Evolutionary conservation across 2,329 filamentous ascomycete genomes (phyloP).

Genomic region (Claviceps monticola): DNA sequence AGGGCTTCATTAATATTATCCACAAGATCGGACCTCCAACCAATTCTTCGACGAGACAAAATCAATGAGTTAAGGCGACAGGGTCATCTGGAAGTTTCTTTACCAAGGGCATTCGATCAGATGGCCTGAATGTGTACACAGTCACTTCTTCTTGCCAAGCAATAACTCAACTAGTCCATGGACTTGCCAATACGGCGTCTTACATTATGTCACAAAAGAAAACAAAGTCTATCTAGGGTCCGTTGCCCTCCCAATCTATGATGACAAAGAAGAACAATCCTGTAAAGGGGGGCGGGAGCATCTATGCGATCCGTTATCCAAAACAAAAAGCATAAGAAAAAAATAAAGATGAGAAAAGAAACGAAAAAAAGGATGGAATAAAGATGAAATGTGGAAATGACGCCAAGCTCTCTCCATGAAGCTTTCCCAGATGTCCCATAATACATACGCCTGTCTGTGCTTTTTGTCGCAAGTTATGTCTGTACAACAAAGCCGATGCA

Average conservation of each 20-base stretch:
- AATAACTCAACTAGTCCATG: too few species aligned
- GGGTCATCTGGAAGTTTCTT: too few species aligned
- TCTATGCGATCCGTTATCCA: neutral
- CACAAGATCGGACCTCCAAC: too few species aligned
- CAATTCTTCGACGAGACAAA: too few species aligned
- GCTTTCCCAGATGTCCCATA: neutral
- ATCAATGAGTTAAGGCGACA: too few species aligned
- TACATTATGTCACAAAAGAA: too few species aligned
- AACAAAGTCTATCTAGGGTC: neutral
- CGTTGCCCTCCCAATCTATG: neutral
- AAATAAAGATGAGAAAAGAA: neutral
- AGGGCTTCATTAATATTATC: too few species aligned
- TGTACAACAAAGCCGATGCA: neutral
- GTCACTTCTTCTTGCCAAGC: too few species aligned
- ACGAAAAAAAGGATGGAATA: neutral
- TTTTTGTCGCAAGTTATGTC: neutral
- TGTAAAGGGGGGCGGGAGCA: neutral
- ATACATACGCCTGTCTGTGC: conserved; percentile 1
- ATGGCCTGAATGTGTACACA: too few species aligned
- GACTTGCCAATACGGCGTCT: too few species aligned
- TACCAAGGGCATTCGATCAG: too few species aligned
- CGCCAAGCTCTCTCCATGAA: neutral
- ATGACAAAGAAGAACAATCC: neutral
- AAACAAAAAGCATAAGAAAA: neutral
- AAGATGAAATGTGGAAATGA: neutral